These are phyloP conservation scores for Aspergillus neotritici DNA, from an alignment of 2,329 filamentous ascomycete species.

Conservation along the genomic window DNA sequence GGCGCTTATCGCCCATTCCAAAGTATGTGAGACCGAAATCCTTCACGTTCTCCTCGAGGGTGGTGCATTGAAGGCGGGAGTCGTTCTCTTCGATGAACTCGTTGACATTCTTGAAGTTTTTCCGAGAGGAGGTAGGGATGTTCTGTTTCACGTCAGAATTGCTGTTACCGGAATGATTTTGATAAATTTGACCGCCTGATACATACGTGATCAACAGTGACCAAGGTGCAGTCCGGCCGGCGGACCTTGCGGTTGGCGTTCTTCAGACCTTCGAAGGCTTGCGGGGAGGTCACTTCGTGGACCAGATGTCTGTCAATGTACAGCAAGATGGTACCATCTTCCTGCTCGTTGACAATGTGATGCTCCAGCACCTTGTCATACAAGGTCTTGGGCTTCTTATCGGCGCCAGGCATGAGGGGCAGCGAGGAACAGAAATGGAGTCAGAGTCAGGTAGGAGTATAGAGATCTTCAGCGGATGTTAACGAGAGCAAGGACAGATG, in stretches of 20 bases:
- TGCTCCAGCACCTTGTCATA: conserved; percentile 97
- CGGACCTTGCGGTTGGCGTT: conserved; percentile 84
- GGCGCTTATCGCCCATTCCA: conserved; percentile 88
- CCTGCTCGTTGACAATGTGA: conserved; percentile 92
- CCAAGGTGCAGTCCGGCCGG: conserved; percentile 92
- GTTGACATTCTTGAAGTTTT: conserved; percentile 87
- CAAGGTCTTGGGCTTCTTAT: conserved; percentile 70
- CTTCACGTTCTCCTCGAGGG: conserved; percentile 94
- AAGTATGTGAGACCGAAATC: conserved; percentile 97
- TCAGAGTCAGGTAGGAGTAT: not conserved
- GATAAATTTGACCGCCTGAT: not conserved
- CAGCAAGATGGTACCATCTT: conserved; percentile 84
- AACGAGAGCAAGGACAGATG: conserved; percentile 4
- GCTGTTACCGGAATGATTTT: not conserved
- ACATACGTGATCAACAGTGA: conserved; percentile 91
- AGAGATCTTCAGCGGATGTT: not conserved
- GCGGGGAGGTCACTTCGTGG: conserved; percentile 97
- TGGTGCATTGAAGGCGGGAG: conserved; percentile 87
- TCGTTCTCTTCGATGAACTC: conserved; percentile 94
- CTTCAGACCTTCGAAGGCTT: conserved; percentile 93
- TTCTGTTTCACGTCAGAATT: conserved; percentile 53
- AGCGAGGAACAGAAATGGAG: conserved; percentile 11
- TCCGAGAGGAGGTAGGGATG: conserved; percentile 83
- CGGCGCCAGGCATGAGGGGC: conserved; percentile 67
- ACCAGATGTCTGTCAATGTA: conserved; percentile 97